phyloP scores from a whole-genome alignment of 345 rosid species.

The rapeseed (Brassica napus) region Da-Ae NC_063451.1:18573501-18574000 shows the following conservation, averaged over 20 bases:
- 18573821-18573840: constrained; percentile 42
- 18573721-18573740: constrained; percentile 18
- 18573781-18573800: constrained; percentile 39
- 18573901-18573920: constrained; percentile 1
- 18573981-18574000: constrained; percentile 55
- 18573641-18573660: not conserved
- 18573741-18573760: not conserved
- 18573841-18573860: constrained; percentile 50
- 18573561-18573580: not conserved
- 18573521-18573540: too few species aligned
- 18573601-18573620: not conserved
- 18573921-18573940: not conserved
- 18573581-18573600: not conserved
- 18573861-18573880: constrained; percentile 30
- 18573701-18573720: constrained; percentile 31
- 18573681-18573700: not conserved
- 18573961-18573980: not conserved
- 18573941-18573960: not conserved
- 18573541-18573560: not conserved
- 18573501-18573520: too few species aligned
- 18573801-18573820: constrained; percentile 40
- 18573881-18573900: not conserved
- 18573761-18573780: constrained; percentile 38
- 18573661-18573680: not conserved
- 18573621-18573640: not conserved